Evolutionary conservation across 179 eudicot genomes (phyloP).

Genomic region (Sideroxylon spinosum): DNA sequence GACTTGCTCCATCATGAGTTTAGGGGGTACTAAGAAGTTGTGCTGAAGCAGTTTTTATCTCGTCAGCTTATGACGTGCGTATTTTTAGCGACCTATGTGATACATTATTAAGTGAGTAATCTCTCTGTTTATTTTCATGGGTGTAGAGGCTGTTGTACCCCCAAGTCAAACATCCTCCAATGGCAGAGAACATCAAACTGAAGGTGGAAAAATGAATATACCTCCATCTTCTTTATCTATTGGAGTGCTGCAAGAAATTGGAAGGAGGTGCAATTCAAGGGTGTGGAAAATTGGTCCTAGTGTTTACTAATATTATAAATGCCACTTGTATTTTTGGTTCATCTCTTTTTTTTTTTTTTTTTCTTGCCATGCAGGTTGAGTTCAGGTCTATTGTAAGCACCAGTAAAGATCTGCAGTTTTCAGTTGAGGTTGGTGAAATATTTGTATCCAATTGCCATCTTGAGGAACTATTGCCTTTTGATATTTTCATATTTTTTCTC

Average conservation of each 20-base stretch:
- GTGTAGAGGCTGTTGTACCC: conserved; percentile 33
- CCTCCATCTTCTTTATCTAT: conserved; percentile 58
- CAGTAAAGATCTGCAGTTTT: conserved; percentile 76
- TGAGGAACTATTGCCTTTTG: background rate
- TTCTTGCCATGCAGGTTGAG: conserved; percentile 62
- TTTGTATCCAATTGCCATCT: background rate
- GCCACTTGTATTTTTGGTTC: background rate
- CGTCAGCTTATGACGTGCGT: background rate
- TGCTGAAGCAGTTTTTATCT: background rate
- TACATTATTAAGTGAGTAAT: background rate
- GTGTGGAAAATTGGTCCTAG: conserved; percentile 32
- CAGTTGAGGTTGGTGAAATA: conserved; percentile 66
- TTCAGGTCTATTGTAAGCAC: conserved; percentile 69
- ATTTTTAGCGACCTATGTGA: background rate
- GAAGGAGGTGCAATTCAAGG: conserved; percentile 83
- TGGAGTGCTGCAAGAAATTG: conserved; percentile 92
- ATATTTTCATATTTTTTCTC: background rate
- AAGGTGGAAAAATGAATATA: conserved; percentile 46
- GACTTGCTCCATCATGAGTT: too few relatives aligned
- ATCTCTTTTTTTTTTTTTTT: background rate
- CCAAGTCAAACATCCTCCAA: conserved; percentile 28
- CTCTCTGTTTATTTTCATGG: background rate
- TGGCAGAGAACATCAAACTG: conserved; percentile 44
- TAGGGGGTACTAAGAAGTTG: too few relatives aligned
- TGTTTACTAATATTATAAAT: background rate